Base-by-base conservation (phyloP, 495 filamentous ascomycete genomes). In the Aspergillus sclerotioniger region DNA sequence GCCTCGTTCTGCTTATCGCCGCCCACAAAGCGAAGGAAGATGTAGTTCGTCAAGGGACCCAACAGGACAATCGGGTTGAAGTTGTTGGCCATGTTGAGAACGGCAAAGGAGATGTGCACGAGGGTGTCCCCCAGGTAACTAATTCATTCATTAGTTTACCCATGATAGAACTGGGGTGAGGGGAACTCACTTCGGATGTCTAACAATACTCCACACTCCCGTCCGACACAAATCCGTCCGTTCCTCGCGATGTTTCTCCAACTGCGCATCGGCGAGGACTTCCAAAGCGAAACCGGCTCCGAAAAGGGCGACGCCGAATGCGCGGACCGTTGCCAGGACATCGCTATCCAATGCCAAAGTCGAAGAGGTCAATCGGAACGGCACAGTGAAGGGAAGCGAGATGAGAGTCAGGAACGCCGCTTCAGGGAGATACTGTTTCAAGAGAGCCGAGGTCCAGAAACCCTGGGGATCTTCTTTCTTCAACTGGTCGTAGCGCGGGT, bases 51-150 rank as follows among this genome's bases (percentile, higher is more conserved):
- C 12, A 85, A 12, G 0, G 80, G 80, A 0, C 83, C 84, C 5
- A 86, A 63, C 6, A 85, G 59, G 2, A 78, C 74, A 13, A 83
- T 60, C 0, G 82, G 82, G 43, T 79, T 74, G 37, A 84, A 77
- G 29, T 76, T 70, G 51, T 78, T 77, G 10, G 77, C 75, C 28
- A 76, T 65, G 63, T 78, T 82, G 12, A 86, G 53, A 2, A 72
- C 0, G 6, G 59, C 57, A 53, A 72, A 74, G 7, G 69, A 72
- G 21, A 57, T 20, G 57, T 86, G 83, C 6, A 82, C 71, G 16
- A 86, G 67, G 1, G 76, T 72, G 54, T 85, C 82, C 5, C 83
- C 82, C 41, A 84, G 76, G 46, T 84, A 86, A 64, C 83, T 86
- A 43, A 25, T 4, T 15, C 0, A 5, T 12, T 31, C 5, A 9